Evolutionary conservation across 164 flowering plant genomes (phyloP).

Genomic region (Houttuynia cordata): DNA sequence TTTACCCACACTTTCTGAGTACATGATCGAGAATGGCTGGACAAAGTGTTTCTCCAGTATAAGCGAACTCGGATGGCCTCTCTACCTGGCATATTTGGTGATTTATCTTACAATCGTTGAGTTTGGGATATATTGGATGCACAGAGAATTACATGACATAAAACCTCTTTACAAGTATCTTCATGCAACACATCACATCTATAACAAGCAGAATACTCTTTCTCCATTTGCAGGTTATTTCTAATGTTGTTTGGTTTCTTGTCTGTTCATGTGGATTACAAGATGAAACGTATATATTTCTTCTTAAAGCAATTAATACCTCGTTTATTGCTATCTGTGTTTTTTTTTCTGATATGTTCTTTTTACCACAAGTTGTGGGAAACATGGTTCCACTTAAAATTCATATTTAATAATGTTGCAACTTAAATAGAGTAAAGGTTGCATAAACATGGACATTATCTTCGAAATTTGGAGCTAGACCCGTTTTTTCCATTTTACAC

Average conservation of each 20-base stretch:
- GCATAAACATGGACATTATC: too few relatives aligned
- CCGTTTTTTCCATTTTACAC: too few relatives aligned
- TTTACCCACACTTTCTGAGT: slow-evolving; percentile 81
- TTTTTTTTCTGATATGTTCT: neutral
- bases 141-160: slow-evolving; percentile 88
- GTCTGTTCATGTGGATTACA: neutral
- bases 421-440: too few relatives aligned
- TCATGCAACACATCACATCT: slow-evolving; percentile 95
- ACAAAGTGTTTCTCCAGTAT: slow-evolving; percentile 62
- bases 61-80: slow-evolving; percentile 54
- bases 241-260: neutral
- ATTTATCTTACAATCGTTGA: slow-evolving; percentile 66
- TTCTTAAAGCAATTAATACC: neutral
- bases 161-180: slow-evolving; percentile 89
- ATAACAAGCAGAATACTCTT: slow-evolving; percentile 91
- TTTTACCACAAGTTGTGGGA: too few relatives aligned
- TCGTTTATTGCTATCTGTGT: neutral
- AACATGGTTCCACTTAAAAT: too few relatives aligned
- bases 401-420: too few relatives aligned
- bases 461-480: too few relatives aligned
- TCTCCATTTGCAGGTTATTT: slow-evolving; percentile 91
- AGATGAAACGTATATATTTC: neutral
- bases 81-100: slow-evolving; percentile 31
- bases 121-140: slow-evolving; percentile 95
- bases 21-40: slow-evolving; percentile 87